Percentiles rank a stretch among this genome's conserved stretches.
Conservation (phyloP, 371 early-diverging fungal species). For the Scutellospora calospora region DNA sequence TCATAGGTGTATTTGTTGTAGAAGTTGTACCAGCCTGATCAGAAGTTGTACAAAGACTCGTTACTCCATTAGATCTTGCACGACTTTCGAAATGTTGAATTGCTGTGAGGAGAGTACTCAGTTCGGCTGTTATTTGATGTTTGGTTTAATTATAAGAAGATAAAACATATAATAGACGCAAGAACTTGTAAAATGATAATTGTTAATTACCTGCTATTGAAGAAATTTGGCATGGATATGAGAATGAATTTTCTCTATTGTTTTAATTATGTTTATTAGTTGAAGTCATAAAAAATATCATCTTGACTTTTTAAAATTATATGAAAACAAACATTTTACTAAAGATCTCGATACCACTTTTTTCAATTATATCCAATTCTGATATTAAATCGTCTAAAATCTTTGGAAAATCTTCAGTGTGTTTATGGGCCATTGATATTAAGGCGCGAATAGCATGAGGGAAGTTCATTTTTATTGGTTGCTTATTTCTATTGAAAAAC, state of each 20-base stretch:
- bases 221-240: conserved; percentile 19
- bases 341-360: conserved; percentile 19
- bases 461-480: no score
- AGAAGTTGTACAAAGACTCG: neutral
- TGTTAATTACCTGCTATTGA: conserved; percentile 2
- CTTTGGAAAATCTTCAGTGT: neutral
- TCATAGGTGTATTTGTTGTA: neutral
- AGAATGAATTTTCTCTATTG: conserved; percentile 30
- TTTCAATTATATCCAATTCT: conserved; percentile 19
- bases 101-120: conserved; percentile 16
- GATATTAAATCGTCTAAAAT: neutral
- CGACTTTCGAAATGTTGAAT: conserved; percentile 20
- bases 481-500: no score
- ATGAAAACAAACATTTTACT: conserved; percentile 16
- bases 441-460: no score
- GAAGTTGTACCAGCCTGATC: neutral
- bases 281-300: neutral
- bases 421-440: neutral
- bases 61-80: neutral
- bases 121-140: conserved; percentile 10
- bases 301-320: neutral
- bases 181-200: no score
- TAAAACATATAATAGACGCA: no score
- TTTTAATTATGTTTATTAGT: neutral
- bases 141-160: neutral